Evolutionary conservation across 1,139 yeast genomes (phyloP), one percentile per base, ranked within the genome.

Genomic region (Yamadazyma jaroonii): DNA sequence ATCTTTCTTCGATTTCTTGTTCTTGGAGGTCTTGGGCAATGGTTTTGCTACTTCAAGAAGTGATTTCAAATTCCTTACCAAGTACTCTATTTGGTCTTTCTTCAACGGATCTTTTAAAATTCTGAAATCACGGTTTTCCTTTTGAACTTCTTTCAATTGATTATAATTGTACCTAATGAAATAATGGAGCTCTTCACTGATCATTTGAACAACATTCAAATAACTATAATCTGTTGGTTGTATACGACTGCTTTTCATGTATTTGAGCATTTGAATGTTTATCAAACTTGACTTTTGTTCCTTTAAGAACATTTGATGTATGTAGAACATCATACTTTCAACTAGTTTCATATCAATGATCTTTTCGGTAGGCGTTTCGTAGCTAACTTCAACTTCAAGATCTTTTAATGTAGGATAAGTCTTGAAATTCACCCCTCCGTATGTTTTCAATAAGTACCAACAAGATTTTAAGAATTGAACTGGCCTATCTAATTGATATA

Each of bases 141-240:
- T 37, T 24, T 27, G 32, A 15, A 24, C 14, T n/a, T 31, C 29
- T 22, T 35, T 35, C 11, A 31, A 14, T 6, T 35, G 15, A 27
- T 62, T 62, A 32, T 49, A 53, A 37, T 67, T 64, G 36, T 44
- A 53, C 41, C 67, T 71, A 34, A 61, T 60, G 47, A 54, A 63
- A 40, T 65, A 61, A 40, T 62, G 59, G 11, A 69, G 40, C 37
- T 68, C 72, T 20, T 61, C 59, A 41, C 53, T 53, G 34, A 71
- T 56, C 30, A 58, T 52, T 2, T 64, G 51, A 41, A 67, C 61
- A 0, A 67, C 44, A 9, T 52, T 23, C 11, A 29, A 32, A 31
- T 41, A 41, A 10, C 38, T 30, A 11, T 25, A 14, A 4, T 24
- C 22, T 10, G 12, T 25, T 15, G 38, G 34, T 29, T 34, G 32